Evolutionary conservation across 148 eudicot species (phyloP).

Genomic region (Rhododendron simsii): DNA sequence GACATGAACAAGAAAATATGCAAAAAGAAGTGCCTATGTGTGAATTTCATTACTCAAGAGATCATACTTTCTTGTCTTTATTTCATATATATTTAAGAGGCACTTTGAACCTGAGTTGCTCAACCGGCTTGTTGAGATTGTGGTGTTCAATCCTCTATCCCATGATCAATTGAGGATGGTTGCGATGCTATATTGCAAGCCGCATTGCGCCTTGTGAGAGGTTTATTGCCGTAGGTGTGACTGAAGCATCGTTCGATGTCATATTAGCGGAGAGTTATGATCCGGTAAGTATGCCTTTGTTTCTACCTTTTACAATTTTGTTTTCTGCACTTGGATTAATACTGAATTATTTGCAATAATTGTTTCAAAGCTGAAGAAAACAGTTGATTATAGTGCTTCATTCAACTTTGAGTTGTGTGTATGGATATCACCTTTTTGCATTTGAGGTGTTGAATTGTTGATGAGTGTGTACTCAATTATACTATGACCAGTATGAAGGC

Average conservation of each 20-base stretch:
- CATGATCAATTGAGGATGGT: slow-evolving; percentile 69
- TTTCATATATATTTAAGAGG: slow-evolving; percentile 24
- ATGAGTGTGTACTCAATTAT: too few species aligned
- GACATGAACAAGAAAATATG: too few species aligned
- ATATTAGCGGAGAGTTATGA: slow-evolving; percentile 84
- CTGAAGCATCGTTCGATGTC: slow-evolving; percentile 72
- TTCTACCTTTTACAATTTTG: too few species aligned
- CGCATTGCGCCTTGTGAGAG: slow-evolving; percentile 62
- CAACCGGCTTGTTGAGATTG: slow-evolving; percentile 78
- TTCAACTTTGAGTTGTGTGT: too few species aligned
- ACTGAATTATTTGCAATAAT: too few species aligned
- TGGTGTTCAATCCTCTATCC: slow-evolving; percentile 80
- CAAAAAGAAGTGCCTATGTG: too few species aligned
- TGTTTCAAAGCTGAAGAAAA: too few species aligned
- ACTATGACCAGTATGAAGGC: too few species aligned
- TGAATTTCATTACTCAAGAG: neutral
- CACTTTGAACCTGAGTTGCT: slow-evolving; percentile 82
- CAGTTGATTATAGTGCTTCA: too few species aligned
- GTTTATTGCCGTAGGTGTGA: slow-evolving; percentile 72
- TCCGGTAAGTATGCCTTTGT: slow-evolving; percentile 23
- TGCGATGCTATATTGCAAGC: slow-evolving; percentile 61
- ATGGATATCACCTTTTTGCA: too few species aligned
- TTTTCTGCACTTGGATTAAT: too few species aligned
- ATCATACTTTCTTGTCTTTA: neutral
- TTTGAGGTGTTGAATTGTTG: too few species aligned